Base-by-base conservation (phyloP, 768 basidiomycete species). In the Lactarius indigo region DNA sequence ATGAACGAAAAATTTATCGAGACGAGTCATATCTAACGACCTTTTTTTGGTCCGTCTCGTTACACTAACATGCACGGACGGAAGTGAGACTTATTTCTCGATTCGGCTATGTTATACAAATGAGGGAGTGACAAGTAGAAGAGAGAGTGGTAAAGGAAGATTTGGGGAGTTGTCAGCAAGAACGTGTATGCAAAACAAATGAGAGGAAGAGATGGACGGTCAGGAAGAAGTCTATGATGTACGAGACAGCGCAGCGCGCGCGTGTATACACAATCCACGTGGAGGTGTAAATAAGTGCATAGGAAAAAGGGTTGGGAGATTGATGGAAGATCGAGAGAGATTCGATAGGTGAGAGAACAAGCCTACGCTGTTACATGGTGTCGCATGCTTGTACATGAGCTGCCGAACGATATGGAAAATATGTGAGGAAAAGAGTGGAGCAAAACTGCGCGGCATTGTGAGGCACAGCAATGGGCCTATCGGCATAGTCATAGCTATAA, bases 401-500 rank as follows among this genome's bases (percentile, higher is more conserved):
- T 57, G 30, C 18, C 12, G 44, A 18, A 33, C 5, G 37, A 47
- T 23, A 13, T 64, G 12, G 57, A 18, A 42, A 62, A 59, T 17
- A 52, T 41, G 35, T 7, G 30, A 44, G 23, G 20, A 31, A 65
- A 54, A 18, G 57, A 18, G 26, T n/a, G 23, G 20, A 50, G 35
- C n/a, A 56, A 18, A 60, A 57, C 35, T 18, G 44, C 59, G 56
- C 61, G 18, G 54, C 7, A 42, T 54, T 35, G 52, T 63, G n/a
- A 37, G 33, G 23, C 23, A n/a, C 23, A 52, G 39, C 57, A 15
- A 23, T 41, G 15, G 20, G 64, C 58, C 33, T 44, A 42, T 42
- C 59, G 33, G 20, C 57, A 63, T 67, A 63, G 61, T 59, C n/a
- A 59, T 59, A 66, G 50, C 41, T 55, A 67, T 67, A 67, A 67